These are phyloP conservation scores for Zymoseptoria passerinii DNA, from an alignment of 2,329 filamentous ascomycete genomes.

Conservation along the genomic window DNA sequence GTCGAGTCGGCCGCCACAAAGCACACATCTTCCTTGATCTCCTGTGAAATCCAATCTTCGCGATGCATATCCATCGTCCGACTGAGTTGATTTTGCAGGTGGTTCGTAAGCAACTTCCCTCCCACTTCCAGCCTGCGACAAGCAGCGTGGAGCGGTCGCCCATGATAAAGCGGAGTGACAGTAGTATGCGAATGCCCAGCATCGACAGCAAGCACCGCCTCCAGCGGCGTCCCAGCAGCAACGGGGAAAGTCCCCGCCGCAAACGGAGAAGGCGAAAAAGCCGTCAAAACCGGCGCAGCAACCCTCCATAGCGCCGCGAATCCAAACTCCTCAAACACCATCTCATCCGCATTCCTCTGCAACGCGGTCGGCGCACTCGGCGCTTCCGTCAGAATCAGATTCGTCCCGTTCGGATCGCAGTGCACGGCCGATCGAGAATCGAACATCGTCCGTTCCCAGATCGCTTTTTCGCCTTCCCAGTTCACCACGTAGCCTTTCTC, in stretches of 20 bases:
- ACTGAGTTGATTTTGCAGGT: constrained; percentile 81
- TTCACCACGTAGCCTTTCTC: constrained; percentile 94
- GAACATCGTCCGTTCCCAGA: constrained; percentile 88
- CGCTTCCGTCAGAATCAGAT: constrained; percentile 75
- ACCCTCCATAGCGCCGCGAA: constrained; percentile 74
- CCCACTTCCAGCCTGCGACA: constrained; percentile 82
- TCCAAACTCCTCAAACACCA: constrained; percentile 94
- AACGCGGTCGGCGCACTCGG: constrained; percentile 73
- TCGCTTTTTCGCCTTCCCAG: constrained; percentile 91
- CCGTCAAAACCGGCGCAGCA: constrained; percentile 20
- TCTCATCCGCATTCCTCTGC: constrained; percentile 87
- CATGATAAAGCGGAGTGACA: constrained; percentile 75
- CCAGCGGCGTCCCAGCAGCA: background rate
- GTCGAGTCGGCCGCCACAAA: constrained; percentile 47
- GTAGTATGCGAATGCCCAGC: constrained; percentile 90
- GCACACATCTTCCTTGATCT: constrained; percentile 87
- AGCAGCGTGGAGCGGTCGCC: constrained; percentile 69
- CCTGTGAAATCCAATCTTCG: constrained; percentile 86
- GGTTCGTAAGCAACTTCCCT: constrained; percentile 87
- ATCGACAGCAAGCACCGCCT: constrained; percentile 75
- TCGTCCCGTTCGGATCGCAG: constrained; percentile 73
- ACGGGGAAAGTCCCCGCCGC: constrained; percentile 32
- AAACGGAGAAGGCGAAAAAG: constrained; percentile 24
- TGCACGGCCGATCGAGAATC: constrained; percentile 39
- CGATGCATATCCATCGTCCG: constrained; percentile 94